Evolutionary conservation across 2,329 filamentous ascomycete genomes (phyloP), one percentile per base, ranked within the genome.

Genomic region (Phialophora expanda): DNA sequence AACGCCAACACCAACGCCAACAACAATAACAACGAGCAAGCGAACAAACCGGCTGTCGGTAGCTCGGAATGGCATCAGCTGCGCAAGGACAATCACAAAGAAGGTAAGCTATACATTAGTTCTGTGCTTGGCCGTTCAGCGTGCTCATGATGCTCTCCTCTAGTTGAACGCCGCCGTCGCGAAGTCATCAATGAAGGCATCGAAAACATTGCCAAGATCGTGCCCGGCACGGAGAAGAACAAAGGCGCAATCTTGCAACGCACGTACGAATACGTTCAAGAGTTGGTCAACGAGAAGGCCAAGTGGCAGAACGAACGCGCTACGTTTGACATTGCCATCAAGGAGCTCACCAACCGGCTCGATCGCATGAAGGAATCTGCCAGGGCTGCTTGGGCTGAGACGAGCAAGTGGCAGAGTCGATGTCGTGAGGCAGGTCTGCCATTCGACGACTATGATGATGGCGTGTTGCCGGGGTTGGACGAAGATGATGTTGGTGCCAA

Each of bases 161-260:
- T 14, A 98, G 95, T 99, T 68, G 95, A 99, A 80, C 92, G 95
- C 67, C 92, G 95, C 66, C 92, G 95, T 53, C 91, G 95, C 69
- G 95, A 99, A 80, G 97, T 95, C 0, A 99, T 99, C 77, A 99
- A 99, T 72, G 95, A 99, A 79, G 95, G 95, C 57, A 99, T 99
- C 73, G 98, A 97, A 75, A 95, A 98, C 78, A 87, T 99, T 32
- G 92, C 94, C 72, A 98, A 97, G 81, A 96, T 99, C 71, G 95
- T 99, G 0, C 95, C 95, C 0, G 93, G 93, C 14, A 97, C 94
- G 74, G 95, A 99, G 80, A 99, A 98, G 84, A 98, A 99, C 83
- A 99, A 99, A 80, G 95, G 95, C 0, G 96, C 93, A 2, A 98
- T 99, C 70, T 83, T 99, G 44, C 91, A 96, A 76, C 91, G 94